Evolutionary conservation across 768 basidiomycete species (phyloP).

Genomic region (Naematelia aurantialba): DNA sequence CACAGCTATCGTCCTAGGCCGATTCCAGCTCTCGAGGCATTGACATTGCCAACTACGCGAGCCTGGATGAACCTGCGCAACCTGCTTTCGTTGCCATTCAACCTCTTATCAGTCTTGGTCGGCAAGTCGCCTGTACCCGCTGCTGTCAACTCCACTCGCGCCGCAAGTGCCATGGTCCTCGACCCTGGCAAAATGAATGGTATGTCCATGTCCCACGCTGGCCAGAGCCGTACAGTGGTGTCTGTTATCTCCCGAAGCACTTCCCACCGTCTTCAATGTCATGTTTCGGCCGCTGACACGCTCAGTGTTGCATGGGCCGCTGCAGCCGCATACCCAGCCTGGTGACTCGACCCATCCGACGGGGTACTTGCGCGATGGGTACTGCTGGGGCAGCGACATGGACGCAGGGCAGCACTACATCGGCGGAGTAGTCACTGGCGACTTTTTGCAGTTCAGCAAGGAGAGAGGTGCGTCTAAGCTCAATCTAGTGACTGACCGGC

Average conservation of each 20-base stretch:
- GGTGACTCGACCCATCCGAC: slow-evolving; percentile 41
- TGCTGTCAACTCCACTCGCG: slow-evolving; percentile 3
- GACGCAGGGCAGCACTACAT: slow-evolving; percentile 47
- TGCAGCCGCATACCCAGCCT: slow-evolving; percentile 30
- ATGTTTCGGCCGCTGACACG: no score
- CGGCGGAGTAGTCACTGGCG: slow-evolving; percentile 42
- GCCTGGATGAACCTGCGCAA: background rate
- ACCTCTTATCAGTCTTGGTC: slow-evolving; percentile 2
- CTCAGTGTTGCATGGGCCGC: slow-evolving; percentile 36
- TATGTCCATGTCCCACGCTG: slow-evolving; percentile 4
- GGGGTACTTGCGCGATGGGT: slow-evolving; percentile 39
- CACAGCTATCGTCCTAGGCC: no score
- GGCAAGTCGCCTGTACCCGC: background rate
- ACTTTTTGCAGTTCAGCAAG: slow-evolving; percentile 47
- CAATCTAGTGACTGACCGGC: background rate
- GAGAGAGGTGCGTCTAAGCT: slow-evolving; percentile 27
- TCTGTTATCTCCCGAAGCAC: background rate
- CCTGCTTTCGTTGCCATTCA: slow-evolving; percentile 10
- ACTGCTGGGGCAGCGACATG: slow-evolving; percentile 32
- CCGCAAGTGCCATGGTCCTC: slow-evolving; percentile 35
- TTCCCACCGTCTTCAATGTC: background rate
- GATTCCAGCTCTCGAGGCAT: no score
- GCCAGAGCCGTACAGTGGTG: no score
- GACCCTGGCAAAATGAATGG: slow-evolving; percentile 36
- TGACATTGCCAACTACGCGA: no score